phyloP scores from a whole-genome alignment of 768 basidiomycete species.

The Rhodotorula paludigena region DNA sequence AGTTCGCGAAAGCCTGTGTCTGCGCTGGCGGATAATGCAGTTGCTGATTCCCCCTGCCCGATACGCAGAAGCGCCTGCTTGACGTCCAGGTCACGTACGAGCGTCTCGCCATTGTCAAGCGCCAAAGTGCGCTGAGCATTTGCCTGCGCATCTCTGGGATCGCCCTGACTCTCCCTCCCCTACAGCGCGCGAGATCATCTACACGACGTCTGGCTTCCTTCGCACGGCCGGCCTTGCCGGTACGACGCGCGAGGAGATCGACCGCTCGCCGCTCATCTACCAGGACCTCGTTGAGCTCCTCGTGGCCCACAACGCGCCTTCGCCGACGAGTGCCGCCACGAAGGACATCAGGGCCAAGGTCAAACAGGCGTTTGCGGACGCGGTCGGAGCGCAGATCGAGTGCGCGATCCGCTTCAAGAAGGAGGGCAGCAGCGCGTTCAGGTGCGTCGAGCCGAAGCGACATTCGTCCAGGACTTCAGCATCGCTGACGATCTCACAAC shows the following conservation, averaged over 20 bases:
- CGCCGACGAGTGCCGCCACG: background rate
- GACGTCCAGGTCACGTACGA: slow-evolving; percentile 23
- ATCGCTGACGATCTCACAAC: too few relatives aligned
- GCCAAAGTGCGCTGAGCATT: background rate
- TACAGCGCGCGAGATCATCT: slow-evolving; percentile 22
- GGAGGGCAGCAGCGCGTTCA: background rate
- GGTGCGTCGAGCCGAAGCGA: background rate
- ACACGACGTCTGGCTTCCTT: slow-evolving; percentile 20
- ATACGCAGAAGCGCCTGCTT: slow-evolving; percentile 1
- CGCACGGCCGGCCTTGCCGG: slow-evolving; percentile 15
- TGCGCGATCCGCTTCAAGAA: slow-evolving; percentile 8
- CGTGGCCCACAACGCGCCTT: background rate
- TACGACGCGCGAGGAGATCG: slow-evolving; percentile 12
- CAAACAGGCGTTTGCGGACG: slow-evolving; percentile 10
- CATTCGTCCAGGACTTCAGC: too few relatives aligned
- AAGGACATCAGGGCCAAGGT: slow-evolving; percentile 17
- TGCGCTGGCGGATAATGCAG: background rate
- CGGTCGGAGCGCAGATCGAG: background rate
- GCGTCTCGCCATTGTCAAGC: slow-evolving; percentile 20
- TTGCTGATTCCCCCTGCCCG: background rate
- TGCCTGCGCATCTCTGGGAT: background rate
- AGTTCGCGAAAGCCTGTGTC: background rate
- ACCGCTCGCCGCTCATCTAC: slow-evolving; percentile 20
- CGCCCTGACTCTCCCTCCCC: background rate
- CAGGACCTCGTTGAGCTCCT: slow-evolving; percentile 23